Evolutionary conservation across 192 early-diverging fungal species (phyloP), one percentile per base, ranked within the genome.

Genomic region (Entomortierella beljakovae): DNA sequence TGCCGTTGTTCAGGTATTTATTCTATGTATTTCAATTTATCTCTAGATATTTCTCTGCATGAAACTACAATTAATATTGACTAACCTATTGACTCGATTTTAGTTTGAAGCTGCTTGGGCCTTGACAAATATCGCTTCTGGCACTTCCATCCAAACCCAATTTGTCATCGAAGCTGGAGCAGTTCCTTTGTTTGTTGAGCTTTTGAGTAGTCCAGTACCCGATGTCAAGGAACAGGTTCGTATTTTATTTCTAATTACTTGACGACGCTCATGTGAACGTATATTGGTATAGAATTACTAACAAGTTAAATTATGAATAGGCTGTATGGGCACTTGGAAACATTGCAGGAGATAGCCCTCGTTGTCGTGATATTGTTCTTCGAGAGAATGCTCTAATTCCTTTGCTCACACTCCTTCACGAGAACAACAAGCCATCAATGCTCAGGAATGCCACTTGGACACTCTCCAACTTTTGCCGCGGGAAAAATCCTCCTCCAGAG

Each of bases 81-180:
- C 42, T 63, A 4, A 26, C 16, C 52, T 18, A 35, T 40, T 53
- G 6, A 43, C 26, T 97, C 97, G 67, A 98, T 11, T 55, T 52
- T 82, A 93, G 96, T 99, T 99, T 83, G 98, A 99, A 81, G 95
- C 98, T 51, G 96, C 96, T 28, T 99, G 98, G 98, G 98, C 98
- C n/a, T 86, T 99, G 79, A 99, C 98, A 70, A 99, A 98, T 84
- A 97, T 99, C 81, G 97, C 97, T 11, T 98, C 96, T 2, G 97
- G 97, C 29, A 93, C 95, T 16, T 94, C 95, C 22, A 70, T 88
- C 68, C 96, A 99, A 85, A 92, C 52, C 35, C 28, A 57, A 6
- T 32, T 10, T 57, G 96, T 99, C n/a, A 96, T 99, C 61, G 90
- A 96, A n/a, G 83, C 90, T 53, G 93, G 93, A 49, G 97, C 98